phyloP scores from a whole-genome alignment of 345 rosid genomes.

The Eucalyptus marginata region DNA sequence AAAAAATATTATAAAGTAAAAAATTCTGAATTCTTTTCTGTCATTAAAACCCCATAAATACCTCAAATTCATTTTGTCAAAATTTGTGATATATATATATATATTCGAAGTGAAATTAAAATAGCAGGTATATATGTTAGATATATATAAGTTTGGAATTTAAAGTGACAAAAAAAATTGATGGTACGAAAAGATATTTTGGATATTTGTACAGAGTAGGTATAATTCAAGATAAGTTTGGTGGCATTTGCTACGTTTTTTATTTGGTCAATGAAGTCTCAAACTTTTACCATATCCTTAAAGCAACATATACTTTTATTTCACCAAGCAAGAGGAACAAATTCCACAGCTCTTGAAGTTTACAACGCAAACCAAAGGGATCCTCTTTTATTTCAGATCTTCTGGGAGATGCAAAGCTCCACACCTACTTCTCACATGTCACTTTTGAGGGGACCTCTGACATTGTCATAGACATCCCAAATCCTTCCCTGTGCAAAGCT shows the following conservation, averaged over 20 bases:
- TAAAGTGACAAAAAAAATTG: too few species aligned
- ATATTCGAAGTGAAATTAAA: too few species aligned
- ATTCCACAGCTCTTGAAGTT: background rate
- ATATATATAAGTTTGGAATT: too few species aligned
- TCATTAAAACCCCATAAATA: too few species aligned
- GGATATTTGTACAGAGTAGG: too few species aligned
- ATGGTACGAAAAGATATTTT: too few species aligned
- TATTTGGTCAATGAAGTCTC: background rate
- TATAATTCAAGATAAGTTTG: too few species aligned
- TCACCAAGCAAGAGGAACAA: background rate
- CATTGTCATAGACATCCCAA: background rate
- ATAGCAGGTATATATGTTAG: too few species aligned
- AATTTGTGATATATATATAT: too few species aligned
- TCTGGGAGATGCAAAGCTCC: background rate
- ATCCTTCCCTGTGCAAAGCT: slow-evolving; percentile 1
- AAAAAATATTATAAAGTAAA: too few species aligned
- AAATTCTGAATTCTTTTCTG: too few species aligned
- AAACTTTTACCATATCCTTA: background rate
- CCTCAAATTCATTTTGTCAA: too few species aligned
- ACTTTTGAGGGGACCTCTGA: background rate
- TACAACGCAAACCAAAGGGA: background rate
- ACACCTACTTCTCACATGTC: background rate
- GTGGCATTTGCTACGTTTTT: background rate
- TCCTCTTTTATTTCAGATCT: background rate
- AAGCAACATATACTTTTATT: background rate